Evolutionary conservation across 345 rosid species (phyloP).

Genomic region (Brassica nigra): DNA sequence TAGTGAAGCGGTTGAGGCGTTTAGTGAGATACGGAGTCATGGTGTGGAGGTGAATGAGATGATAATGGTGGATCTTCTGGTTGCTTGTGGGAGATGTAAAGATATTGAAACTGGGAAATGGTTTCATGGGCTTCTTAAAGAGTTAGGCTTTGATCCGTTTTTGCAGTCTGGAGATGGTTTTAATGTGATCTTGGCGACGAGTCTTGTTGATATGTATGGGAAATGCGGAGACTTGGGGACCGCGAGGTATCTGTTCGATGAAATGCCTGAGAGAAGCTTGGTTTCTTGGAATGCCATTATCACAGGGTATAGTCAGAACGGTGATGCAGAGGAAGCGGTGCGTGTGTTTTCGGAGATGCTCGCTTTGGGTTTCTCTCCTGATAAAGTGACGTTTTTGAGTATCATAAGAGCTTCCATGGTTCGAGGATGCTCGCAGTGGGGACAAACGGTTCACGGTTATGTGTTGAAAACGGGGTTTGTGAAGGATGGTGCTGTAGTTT

Average conservation of each 20-base stretch:
- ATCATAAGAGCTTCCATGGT: slow-evolving; percentile 45
- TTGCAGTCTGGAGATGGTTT: neutral
- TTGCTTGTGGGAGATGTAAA: slow-evolving; percentile 39
- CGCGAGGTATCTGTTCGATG: slow-evolving; percentile 50
- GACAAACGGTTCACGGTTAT: slow-evolving; percentile 35
- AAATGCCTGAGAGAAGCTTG: slow-evolving; percentile 48
- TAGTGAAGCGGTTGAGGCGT: slow-evolving; percentile 31
- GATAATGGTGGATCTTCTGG: slow-evolving; percentile 40
- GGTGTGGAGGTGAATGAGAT: slow-evolving; percentile 43
- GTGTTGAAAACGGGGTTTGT: slow-evolving; percentile 30
- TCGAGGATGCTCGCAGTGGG: slow-evolving; percentile 23
- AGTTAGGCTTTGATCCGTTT: slow-evolving; percentile 41
- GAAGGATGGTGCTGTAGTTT: slow-evolving; percentile 35
- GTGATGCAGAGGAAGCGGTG: slow-evolving; percentile 40
- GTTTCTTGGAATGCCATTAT: slow-evolving; percentile 53
- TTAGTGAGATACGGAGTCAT: slow-evolving; percentile 32
- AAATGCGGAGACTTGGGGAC: slow-evolving; percentile 48
- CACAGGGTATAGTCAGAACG: slow-evolving; percentile 46
- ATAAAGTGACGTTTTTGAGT: slow-evolving; percentile 48
- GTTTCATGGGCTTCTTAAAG: slow-evolving; percentile 35
- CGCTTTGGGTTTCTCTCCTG: slow-evolving; percentile 34
- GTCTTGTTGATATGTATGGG: slow-evolving; percentile 42
- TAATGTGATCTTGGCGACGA: slow-evolving; percentile 45
- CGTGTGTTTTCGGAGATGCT: slow-evolving; percentile 40
- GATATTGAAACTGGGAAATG: slow-evolving; percentile 37